Base-by-base conservation (phyloP, 352 stramenopile genomes). In the Phytophthora meadii region DNA sequence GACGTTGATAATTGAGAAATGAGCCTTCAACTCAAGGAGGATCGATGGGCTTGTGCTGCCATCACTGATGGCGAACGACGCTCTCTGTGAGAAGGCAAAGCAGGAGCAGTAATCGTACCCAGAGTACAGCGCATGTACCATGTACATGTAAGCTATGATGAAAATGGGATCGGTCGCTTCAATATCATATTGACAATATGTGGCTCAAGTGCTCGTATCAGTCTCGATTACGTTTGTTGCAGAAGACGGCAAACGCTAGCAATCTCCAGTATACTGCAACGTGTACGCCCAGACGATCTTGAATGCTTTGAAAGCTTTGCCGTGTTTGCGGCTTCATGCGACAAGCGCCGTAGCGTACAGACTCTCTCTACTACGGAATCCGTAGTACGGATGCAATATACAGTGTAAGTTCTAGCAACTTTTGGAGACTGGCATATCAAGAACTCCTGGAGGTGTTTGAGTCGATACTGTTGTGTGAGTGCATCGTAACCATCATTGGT, bases 1-100 rank as follows among this genome's bases (percentile, higher is more conserved):
- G 1, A 14, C 24, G 34, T 27, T n/a, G 57, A 25, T 2, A 54
- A 59, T 63, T 62, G 51, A 40, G 24, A 42, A 72, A 48, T 70
- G 55, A 70, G 27, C 8, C 7, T 30, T 44, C 57, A 54, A 60
- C 28, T 48, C 24, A 40, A 44, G 12, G 42, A 15, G 28, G 54
- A 30, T 34, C 34, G 19, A 61, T 11, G 41, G 34, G 28, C 12
- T 53, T 12, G 41, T 53, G 22, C 22, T 22, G 22, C 22, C 22
- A 22, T 22, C 22, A 22, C 22, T 22, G 39, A 14, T 17, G 27
- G 14, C 28, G 30, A 2, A 2, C 30, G 9, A 60, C 40, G 40
- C 40, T 60, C 34, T 30, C 22, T 14, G 19, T 15, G 22, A 28
- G 12, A 19, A 61, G 44, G 44, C 30, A 54, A 19, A 54, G 19